Base-by-base conservation (phyloP, 2,329 filamentous ascomycete genomes). In the Leptographium galeiforme region DNA sequence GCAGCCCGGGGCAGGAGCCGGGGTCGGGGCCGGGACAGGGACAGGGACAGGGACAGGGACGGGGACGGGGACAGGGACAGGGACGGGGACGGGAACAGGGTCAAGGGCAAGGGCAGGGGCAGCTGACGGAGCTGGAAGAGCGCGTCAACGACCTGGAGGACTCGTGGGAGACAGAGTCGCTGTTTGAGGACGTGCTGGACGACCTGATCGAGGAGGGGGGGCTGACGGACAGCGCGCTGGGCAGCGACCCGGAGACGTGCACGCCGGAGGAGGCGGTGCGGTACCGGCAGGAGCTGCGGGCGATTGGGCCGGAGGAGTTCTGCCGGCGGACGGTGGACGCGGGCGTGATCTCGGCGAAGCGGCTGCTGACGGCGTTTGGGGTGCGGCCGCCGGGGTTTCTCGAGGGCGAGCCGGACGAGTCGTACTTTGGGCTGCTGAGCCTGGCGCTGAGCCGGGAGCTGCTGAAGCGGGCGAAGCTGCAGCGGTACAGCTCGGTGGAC, bases 321-420 rank as follows among this genome's bases (percentile, higher is more conserved):
- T 81, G 87, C 63, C 73, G 81, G 61, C 76, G 82, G 60, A 89
- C 85, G 36, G 74, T 94, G 50, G 79, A 82, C 57, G 75, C 76
- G 52, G 81, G 82, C 36, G 75, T 74, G 51, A 82, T 93, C 64
- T 83, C 84, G 19, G 86, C 86, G 53, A 89, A 85, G 69, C 91
- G 88, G 68, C 75, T 96, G 34, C 82, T 91, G 64, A 89, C 87
- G 10, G 90, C 89, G 14, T 96, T 96, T 72, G 84, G 83, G 56
- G 80, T 95, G 60, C 74, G 78, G 41, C 81, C 87, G 45, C 87
- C 88, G 2, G 67, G 73, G 40, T 89, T 89, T 63, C 77, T 95
- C 14, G 82, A 89, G 38, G 84, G 82, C 41, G 71, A 74, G 39
- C 72, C 76, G n/a, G 89, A 95, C 64, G 80, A 87, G 52, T 76